Evolutionary conservation across 2,329 filamentous ascomycete genomes (phyloP), one percentile per base, ranked within the genome.

Genomic region (Phaeoacremonium minimum): DNA sequence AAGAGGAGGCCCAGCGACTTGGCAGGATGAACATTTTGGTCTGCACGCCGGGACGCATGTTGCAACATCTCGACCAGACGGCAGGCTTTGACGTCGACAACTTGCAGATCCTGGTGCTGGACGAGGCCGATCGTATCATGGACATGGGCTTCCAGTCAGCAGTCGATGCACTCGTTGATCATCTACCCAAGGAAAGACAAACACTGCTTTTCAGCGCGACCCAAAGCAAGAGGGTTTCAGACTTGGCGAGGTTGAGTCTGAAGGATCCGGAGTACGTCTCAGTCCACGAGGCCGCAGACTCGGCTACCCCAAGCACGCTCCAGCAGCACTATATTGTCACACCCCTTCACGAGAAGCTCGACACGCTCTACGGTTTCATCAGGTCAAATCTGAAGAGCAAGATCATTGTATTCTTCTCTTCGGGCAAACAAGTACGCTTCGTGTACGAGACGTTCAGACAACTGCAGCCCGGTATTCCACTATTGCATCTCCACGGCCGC

Each of bases 141-240:
- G 93, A 98, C 55, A 93, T 97, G 88, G 93, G 93, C 5, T 98
- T 98, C 58, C 84, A 95, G 60, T 71, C 74, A 5, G 87, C 87
- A 2, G 83, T 98, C 4, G 93, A 98, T 61, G 93, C 93, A 1
- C 85, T 98, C 34, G 66, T 98, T 18, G 89, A 95, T 43, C 94
- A 97, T 56, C 70, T 98, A 2, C 93, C 93, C 1, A 83, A 80
- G 50, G 69, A 83, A 18, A 75, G 93, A 43, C 93, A 98, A 63
- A 98, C 93, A 0, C 73, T 98, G 55, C 77, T 98, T 8, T 98
- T 97, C 69, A 94, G 87, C 55, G 93, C 93, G 0, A 98, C 93
- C 0, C 93, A 98, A 62, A 97, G 90, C 47, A 94, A 89, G 55
- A 87, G 85, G 55, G 87, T 98, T 1, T 94, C 87, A 0, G 93